phyloP scores from a whole-genome alignment of 2,329 filamentous ascomycete genomes.

The Alternaria consortialis region DNA sequence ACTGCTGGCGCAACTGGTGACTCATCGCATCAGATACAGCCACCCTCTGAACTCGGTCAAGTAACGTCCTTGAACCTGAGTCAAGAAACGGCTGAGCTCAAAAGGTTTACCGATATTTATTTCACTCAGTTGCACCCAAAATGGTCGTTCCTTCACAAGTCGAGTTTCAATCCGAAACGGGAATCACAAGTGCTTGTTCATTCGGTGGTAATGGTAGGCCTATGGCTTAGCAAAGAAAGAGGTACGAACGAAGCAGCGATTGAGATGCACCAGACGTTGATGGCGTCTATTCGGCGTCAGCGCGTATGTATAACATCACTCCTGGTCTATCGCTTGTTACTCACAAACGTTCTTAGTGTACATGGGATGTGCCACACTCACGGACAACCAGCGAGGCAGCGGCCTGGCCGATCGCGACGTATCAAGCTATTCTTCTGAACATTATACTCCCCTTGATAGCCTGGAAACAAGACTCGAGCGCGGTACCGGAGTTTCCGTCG shows the following conservation, averaged over 20 bases:
- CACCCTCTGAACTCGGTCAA: not conserved
- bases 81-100: not conserved
- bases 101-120: not conserved
- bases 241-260: not conserved
- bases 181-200: not conserved
- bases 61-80: accelerated
- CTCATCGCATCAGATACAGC: not conserved
- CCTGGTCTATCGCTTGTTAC: not conserved
- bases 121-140: not conserved
- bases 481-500: not conserved
- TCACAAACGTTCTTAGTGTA: not conserved
- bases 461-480: not conserved
- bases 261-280: not conserved
- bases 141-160: not conserved
- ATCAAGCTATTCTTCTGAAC: not conserved
- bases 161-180: not conserved
- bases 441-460: not conserved
- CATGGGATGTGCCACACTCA: not conserved
- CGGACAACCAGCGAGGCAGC: not conserved
- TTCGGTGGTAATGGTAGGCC: not conserved
- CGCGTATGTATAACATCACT: not conserved
- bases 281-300: not conserved
- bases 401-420: not conserved
- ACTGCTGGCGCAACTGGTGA: not conserved
- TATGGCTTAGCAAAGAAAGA: not conserved